phyloP scores from a whole-genome alignment of 495 filamentous ascomycete species.

The Aspergillus kassunensis region DNA sequence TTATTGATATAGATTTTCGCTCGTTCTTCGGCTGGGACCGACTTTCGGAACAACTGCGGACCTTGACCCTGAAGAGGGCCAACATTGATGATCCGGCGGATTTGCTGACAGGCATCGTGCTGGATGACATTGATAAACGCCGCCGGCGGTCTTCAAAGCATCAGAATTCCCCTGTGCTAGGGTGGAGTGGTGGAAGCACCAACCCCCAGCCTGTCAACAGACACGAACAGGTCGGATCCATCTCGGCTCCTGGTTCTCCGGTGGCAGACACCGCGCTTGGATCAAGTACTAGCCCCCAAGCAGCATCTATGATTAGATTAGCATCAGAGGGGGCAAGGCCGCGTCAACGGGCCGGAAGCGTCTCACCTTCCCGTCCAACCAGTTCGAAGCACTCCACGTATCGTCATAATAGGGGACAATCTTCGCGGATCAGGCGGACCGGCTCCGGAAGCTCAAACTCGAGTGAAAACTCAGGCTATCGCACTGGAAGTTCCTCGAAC shows the following conservation, averaged over 20 bases:
- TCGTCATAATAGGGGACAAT: constrained; percentile 46
- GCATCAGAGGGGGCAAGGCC: constrained; percentile 46
- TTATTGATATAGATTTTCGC: constrained; percentile 91
- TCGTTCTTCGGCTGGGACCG: constrained; percentile 97
- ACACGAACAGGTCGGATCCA: constrained; percentile 47
- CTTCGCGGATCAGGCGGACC: constrained; percentile 71
- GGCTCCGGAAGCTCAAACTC: constrained; percentile 92
- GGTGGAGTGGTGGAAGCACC: constrained; percentile 42
- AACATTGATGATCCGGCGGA: constrained; percentile 86
- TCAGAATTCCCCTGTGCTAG: constrained; percentile 68
- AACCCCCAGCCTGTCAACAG: constrained; percentile 55
- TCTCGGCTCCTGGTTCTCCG: constrained; percentile 64
- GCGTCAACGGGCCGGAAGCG: constrained; percentile 61
- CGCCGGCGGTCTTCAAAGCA: constrained; percentile 81
- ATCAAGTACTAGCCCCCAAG: constrained; percentile 43
- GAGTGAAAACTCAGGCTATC: constrained; percentile 65
- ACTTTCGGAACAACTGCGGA: constrained; percentile 84
- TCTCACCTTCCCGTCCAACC: constrained; percentile 70
- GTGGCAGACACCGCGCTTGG: constrained; percentile 44
- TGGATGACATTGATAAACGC: constrained; percentile 93
- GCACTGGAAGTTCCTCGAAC: constrained; percentile 69
- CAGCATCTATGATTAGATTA: constrained; percentile 45
- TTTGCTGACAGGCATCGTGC: constrained; percentile 82
- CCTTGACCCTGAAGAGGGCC: constrained; percentile 83
- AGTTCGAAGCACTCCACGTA: constrained; percentile 68